These are phyloP conservation scores for Micromonas commoda DNA, from an alignment of 139 green algal species.

Conservation along the genomic window DNA sequence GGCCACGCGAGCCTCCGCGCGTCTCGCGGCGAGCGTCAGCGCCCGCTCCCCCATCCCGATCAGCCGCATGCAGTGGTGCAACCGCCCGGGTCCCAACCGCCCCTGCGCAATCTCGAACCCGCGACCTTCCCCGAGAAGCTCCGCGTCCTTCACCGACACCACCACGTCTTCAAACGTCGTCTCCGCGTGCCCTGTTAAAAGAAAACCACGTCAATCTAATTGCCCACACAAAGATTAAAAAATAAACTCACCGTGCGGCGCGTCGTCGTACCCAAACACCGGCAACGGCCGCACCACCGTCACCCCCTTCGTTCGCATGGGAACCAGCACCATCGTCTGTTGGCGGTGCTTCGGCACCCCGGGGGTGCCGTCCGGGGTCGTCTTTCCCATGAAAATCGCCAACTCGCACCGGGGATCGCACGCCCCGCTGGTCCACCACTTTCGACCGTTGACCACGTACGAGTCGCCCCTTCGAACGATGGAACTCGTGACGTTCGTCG, in stretches of 20 bases:
- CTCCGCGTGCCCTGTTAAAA: constrained; percentile 94
- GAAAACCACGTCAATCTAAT: no score
- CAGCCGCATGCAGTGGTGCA: constrained; percentile 98
- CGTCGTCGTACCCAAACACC: constrained; percentile 88
- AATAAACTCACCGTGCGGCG: no score
- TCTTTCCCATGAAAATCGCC: constrained; percentile 88
- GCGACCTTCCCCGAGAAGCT: constrained; percentile 70
- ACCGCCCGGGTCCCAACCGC: constrained; percentile 85
- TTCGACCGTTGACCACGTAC: constrained; percentile 69
- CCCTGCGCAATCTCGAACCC: constrained; percentile 98
- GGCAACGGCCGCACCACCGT: constrained; percentile 44
- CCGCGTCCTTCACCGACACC: constrained; percentile 46
- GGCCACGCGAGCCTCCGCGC: constrained; percentile 33
- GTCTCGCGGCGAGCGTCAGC: constrained; percentile 55
- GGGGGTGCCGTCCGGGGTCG: neutral
- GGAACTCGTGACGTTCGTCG: constrained; percentile 84
- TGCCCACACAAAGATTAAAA: no score
- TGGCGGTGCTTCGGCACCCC: constrained; percentile 56
- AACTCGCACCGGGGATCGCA: constrained; percentile 52
- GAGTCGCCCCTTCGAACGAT: constrained; percentile 37
- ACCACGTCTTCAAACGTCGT: constrained; percentile 68
- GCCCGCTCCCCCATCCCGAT: constrained; percentile 76
- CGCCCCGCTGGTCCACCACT: constrained; percentile 89
- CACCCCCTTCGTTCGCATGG: constrained; percentile 72
- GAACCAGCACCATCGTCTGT: constrained; percentile 91